These are phyloP conservation scores for Nepenthes mirabilis DNA, from an alignment of 148 eudicot species.

Conservation along the genomic window DNA sequence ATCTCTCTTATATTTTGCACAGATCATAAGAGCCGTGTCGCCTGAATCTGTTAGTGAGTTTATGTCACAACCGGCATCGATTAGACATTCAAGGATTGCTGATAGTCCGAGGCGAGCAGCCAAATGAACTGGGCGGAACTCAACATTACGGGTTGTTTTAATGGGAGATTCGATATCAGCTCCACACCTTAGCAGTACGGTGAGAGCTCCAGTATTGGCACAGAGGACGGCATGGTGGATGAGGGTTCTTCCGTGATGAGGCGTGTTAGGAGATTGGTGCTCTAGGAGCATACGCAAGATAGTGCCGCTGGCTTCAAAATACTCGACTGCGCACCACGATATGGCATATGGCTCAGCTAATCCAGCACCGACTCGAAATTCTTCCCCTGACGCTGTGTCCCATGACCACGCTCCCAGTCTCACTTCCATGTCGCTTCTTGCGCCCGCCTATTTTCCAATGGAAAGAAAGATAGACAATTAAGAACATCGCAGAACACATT, in stretches of 20 bases:
- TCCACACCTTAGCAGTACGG: constrained; percentile 38
- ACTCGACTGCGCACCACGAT: constrained; percentile 90
- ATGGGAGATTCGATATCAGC: constrained; percentile 39
- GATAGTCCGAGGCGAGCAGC: constrained; percentile 61
- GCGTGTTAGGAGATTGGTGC: constrained; percentile 20
- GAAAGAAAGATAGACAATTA: background rate
- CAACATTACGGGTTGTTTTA: constrained; percentile 23
- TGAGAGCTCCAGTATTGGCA: constrained; percentile 35
- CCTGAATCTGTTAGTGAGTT: constrained; percentile 50
- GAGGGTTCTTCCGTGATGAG: constrained; percentile 64
- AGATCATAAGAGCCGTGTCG: too few relatives aligned
- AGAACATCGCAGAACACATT: too few relatives aligned
- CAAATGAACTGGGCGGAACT: constrained; percentile 62
- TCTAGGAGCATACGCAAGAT: constrained; percentile 51
- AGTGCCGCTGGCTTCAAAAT: constrained; percentile 63
- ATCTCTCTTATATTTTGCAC: too few relatives aligned
- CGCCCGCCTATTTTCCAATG: constrained; percentile 35
- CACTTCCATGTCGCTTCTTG: constrained; percentile 37
- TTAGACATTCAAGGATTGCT: constrained; percentile 29
- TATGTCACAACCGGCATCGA: constrained; percentile 57
- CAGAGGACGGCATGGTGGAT: constrained; percentile 93
- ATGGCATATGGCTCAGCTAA: constrained; percentile 76
- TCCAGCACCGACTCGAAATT: constrained; percentile 86
- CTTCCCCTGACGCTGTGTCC: constrained; percentile 78
- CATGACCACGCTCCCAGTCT: constrained; percentile 96